A percentile compares a stretch with the other conserved stretches of the same genome.
Conservation (phyloP, 1,284 basidiomycete species). For the Cryptococcus sp. region DNA sequence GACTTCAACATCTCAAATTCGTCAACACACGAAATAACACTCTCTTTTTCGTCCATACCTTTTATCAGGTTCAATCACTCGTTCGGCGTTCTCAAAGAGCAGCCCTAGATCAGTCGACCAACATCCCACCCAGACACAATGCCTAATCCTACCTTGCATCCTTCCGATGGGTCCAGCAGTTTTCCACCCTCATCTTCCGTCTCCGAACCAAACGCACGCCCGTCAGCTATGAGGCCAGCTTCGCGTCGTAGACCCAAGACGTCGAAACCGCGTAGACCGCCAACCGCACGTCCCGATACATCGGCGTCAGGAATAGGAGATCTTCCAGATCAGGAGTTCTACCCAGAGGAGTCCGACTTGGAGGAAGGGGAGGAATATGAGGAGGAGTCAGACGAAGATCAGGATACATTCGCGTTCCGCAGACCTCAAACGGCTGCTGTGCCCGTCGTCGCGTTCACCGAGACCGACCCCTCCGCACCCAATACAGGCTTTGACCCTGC, state of each 20-base stretch:
- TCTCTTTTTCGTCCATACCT: no score
- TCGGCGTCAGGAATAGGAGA: constrained; percentile 33
- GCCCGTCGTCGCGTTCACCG: constrained; percentile 13
- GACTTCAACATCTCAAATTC: no score
- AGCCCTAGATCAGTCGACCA: no score
- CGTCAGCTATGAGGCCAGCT: no score
- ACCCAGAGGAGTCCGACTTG: constrained; percentile 34
- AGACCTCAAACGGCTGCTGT: constrained; percentile 38
- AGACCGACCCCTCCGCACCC: constrained; percentile 16
- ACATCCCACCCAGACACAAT: no score
- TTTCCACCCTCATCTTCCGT: background rate
- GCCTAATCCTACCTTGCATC: background rate
- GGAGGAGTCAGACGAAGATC: constrained; percentile 31
- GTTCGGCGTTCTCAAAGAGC: no score
- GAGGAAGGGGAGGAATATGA: constrained; percentile 37
- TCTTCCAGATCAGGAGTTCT: constrained; percentile 43
- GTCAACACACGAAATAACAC: no score
- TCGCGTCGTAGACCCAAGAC: constrained; percentile 1
- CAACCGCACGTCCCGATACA: constrained; percentile 32
- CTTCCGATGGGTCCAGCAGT: background rate
- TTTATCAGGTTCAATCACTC: no score
- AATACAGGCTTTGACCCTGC: constrained; percentile 7
- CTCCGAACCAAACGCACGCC: background rate
- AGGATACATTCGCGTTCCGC: constrained; percentile 36
- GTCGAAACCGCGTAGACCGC: constrained; percentile 1